Conservation (phyloP, 2,329 filamentous ascomycete species). For the Sporothrix protearum region DNA sequence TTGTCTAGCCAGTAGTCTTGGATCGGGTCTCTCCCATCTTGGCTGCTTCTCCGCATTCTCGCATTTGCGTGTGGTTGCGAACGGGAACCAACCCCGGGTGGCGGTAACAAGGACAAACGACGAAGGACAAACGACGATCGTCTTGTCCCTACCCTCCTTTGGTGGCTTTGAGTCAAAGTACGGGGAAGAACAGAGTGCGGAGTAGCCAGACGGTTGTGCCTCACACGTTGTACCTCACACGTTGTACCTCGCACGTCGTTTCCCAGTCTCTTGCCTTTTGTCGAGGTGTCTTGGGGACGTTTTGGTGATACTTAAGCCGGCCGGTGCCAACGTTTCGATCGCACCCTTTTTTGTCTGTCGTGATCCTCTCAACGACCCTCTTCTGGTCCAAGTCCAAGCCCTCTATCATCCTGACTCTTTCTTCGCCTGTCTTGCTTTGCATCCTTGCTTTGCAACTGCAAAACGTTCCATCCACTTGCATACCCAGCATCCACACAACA, state of each 20-base stretch:
- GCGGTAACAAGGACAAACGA: constrained; percentile 9
- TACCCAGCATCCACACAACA: neutral
- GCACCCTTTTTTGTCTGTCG: neutral
- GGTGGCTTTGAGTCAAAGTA: neutral
- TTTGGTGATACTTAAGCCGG: neutral
- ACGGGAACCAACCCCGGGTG: neutral
- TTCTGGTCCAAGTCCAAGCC: neutral
- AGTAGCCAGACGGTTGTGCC: neutral
- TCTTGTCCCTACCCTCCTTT: neutral
- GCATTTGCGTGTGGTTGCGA: neutral
- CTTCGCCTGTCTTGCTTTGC: neutral
- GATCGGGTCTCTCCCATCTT: neutral
- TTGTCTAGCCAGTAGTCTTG: neutral
- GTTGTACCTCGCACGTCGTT: neutral
- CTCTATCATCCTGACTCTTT: neutral
- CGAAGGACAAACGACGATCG: constrained; percentile 13
- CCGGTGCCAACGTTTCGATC: neutral
- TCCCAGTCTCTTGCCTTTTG: neutral
- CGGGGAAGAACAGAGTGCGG: neutral
- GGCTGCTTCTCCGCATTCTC: constrained; percentile 13
- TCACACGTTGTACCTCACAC: neutral
- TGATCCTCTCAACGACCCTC: neutral
- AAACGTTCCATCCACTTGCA: neutral
- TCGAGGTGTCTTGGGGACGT: neutral
- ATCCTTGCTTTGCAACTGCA: neutral